These are phyloP conservation scores for Saitozyma podzolica DNA, from an alignment of 768 basidiomycete species.

Conservation along the genomic window DNA sequence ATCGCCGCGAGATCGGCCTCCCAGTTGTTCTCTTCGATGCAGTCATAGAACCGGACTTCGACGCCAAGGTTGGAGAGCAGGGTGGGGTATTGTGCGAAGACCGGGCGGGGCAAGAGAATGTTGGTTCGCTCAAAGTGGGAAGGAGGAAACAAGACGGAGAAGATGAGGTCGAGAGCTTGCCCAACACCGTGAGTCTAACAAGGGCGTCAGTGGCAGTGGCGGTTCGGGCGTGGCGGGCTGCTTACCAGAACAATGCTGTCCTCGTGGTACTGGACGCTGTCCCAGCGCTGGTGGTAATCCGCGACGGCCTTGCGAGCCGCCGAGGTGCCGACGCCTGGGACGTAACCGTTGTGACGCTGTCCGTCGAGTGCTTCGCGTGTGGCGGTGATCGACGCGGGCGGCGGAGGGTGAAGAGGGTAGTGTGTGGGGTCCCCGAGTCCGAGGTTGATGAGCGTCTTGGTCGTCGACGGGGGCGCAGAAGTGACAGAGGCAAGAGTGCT, in stretches of 20 bases:
- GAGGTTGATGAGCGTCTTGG: constrained; percentile 52
- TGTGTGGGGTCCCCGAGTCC: constrained; percentile 53
- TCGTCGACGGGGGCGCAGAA: constrained; percentile 25
- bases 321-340: constrained; percentile 40
- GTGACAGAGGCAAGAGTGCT: constrained; percentile 42
- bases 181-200: constrained; percentile 50
- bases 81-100: constrained; percentile 52
- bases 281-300: constrained; percentile 51
- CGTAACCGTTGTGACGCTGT: constrained; percentile 48
- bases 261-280: constrained; percentile 36
- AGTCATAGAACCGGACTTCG: constrained; percentile 52
- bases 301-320: constrained; percentile 49
- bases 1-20: constrained; percentile 50
- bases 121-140: constrained; percentile 37
- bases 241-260: constrained; percentile 47
- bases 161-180: constrained; percentile 51
- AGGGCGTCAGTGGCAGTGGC: constrained; percentile 1
- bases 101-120: constrained; percentile 51
- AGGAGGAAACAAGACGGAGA: constrained; percentile 46
- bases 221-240: not conserved
- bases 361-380: constrained; percentile 34
- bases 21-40: constrained; percentile 50
- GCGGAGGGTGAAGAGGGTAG: constrained; percentile 49
- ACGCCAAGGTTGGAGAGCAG: constrained; percentile 39
- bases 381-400: constrained; percentile 38